Evolutionary conservation across 2,329 filamentous ascomycete genomes (phyloP), one percentile per base, ranked within the genome.

Genomic region (Calonectria pseudoreteaudii): DNA sequence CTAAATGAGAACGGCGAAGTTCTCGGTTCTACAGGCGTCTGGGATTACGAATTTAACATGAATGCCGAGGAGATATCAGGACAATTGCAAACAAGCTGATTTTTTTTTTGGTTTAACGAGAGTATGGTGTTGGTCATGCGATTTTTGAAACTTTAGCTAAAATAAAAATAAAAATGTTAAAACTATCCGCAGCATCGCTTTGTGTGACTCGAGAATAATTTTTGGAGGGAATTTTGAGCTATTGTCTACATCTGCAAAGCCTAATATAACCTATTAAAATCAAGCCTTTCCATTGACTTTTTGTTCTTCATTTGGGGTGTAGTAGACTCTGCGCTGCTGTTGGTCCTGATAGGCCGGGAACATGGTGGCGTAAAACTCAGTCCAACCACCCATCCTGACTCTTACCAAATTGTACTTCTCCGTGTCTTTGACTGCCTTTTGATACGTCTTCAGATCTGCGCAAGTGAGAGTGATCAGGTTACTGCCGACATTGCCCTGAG

Each of bases 21-120:
- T 20, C 64, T 72, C 11, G 65, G 65, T 53, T 60, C 62, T 1
- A 72, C 70, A 14, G 52, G 64, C 23, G 26, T 72, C 11, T 72
- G 70, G 70, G 31, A 72, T 23, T 72, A 72, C 36, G 23, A 67
- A 44, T 26, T 49, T 3, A 36, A 49, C 16, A 44, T 50, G 18
- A n/a, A 56, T 3, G 31, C 14, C 8, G 10, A 20, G 41, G 36
- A 20, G 18, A 44, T 10, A 44, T 2, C 41, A 44, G 10, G 18
- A 6, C 2, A 20, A 44, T 44, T 20, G 53, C 16, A 23, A 36
- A 14, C 20, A 16, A 26, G 5, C 23, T 23, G 31, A 36, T 14
- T 26, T 2, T 26, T 26, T 2, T 26, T 28, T 52, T 30, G 11
- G 49, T 44, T 7, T n/a, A 20, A 44, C n/a, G 7, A 44, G 3